phyloP scores from a whole-genome alignment of 1,284 basidiomycete species.

The Ceratobasidium sp. region DNA sequence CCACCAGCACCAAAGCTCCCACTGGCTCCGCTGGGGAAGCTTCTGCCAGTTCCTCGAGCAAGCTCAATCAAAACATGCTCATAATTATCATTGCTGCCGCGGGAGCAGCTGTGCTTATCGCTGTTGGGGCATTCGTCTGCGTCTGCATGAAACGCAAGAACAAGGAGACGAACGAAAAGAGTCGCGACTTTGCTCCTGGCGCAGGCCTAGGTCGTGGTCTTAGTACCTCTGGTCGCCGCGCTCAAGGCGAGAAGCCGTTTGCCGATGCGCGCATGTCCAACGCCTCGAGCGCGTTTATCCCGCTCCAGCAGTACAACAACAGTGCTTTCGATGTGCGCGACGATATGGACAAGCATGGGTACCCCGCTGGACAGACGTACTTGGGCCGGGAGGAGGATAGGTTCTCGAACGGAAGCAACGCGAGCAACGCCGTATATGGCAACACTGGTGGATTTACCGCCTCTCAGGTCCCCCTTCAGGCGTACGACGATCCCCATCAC shows the following conservation, averaged over 20 bases:
- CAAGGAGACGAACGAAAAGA: conserved; percentile 28
- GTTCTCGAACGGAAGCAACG: conserved; percentile 25
- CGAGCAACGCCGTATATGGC: conserved; percentile 14
- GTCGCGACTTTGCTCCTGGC: conserved; percentile 29
- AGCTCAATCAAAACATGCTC: neutral
- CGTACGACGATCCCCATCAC: conserved; percentile 16
- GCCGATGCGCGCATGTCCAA: conserved; percentile 7
- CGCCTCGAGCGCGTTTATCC: conserved; percentile 38
- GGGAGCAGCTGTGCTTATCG: conserved; percentile 28
- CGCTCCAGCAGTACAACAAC: conserved; percentile 40
- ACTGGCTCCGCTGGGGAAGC: neutral
- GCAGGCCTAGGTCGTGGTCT: conserved; percentile 17
- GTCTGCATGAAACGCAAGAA: conserved; percentile 1
- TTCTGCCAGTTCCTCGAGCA: neutral
- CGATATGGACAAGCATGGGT: conserved; percentile 13
- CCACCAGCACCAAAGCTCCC: conserved; percentile 26
- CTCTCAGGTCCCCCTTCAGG: conserved; percentile 31
- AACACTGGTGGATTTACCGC: conserved; percentile 4
- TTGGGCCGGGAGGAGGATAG: conserved; percentile 25
- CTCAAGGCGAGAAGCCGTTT: conserved; percentile 34
- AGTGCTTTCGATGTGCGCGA: conserved; percentile 37
- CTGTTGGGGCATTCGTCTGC: conserved; percentile 14
- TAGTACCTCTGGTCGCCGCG: conserved; percentile 26
- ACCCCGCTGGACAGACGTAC: conserved; percentile 7
- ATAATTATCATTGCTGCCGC: conserved; percentile 11